A percentile compares a stretch with the other conserved stretches of the same genome.
phyloP scores from a whole-genome alignment of 2,329 filamentous ascomycete genomes.

The Blastomyces silverae region DNA sequence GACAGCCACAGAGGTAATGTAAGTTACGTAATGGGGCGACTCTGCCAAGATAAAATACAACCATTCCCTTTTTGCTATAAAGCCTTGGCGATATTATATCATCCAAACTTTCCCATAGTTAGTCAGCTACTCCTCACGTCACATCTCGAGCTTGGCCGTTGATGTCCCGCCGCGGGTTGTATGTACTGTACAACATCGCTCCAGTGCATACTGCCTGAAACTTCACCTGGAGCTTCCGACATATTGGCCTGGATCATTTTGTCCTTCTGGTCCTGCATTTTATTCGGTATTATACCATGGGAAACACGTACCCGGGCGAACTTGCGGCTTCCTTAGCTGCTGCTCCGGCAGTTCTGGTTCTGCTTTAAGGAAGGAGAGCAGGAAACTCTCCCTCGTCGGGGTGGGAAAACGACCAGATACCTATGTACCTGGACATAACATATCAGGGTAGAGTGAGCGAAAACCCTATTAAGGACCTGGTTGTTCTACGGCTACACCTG shows the following conservation, averaged over 20 bases:
- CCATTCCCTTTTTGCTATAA: no score
- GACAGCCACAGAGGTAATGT: no score
- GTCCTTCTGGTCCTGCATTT: neutral
- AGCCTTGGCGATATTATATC: neutral
- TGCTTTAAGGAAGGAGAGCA: neutral
- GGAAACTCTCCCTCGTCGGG: neutral
- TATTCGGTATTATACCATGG: neutral
- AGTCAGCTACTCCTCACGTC: neutral
- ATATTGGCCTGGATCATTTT: neutral
- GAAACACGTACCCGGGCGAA: neutral
- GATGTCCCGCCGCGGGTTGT: no score
- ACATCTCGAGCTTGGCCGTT: neutral
- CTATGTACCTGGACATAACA: neutral
- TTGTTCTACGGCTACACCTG: neutral
- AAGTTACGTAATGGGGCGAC: no score
- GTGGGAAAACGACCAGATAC: neutral
- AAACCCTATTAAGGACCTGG: no score
- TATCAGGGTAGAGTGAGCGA: neutral
- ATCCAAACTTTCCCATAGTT: neutral
- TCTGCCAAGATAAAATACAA: no score
- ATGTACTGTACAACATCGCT: no score
- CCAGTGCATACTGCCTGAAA: neutral
- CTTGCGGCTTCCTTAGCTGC: slow-evolving; percentile 5
- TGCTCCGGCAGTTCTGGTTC: neutral
- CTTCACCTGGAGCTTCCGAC: neutral